Conservation (phyloP, 2,329 filamentous ascomycete genomes). For the Xylariaceae sp. region DNA sequence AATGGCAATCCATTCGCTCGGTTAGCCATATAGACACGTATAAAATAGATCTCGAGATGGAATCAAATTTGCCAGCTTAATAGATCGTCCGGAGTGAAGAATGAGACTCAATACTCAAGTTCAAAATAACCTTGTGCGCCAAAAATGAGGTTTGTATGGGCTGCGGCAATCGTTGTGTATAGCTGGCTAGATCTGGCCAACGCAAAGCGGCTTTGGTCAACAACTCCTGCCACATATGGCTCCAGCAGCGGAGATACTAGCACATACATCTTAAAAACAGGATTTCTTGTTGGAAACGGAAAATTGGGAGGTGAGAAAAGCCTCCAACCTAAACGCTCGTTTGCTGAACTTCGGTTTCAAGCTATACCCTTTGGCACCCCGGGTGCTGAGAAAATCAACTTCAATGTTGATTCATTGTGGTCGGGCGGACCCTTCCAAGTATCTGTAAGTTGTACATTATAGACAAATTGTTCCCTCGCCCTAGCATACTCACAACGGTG, state of each 20-base stretch:
- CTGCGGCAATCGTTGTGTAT: too few species aligned
- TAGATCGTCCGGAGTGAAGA: too few species aligned
- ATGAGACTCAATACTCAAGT: too few species aligned
- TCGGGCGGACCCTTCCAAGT: slow-evolving; percentile 46
- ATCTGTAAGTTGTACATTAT: slow-evolving; percentile 29
- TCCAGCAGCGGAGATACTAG: slow-evolving; percentile 13
- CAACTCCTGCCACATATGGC: slow-evolving; percentile 16
- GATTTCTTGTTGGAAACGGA: slow-evolving; percentile 48
- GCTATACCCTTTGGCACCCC: slow-evolving; percentile 42
- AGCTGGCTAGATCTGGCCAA: slow-evolving; percentile 1
- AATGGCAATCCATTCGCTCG: too few species aligned
- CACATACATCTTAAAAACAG: slow-evolving; percentile 31
- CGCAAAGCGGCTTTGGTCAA: slow-evolving; percentile 19
- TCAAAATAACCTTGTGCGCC: too few species aligned
- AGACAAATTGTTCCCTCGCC: too few species aligned
- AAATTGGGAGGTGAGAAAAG: slow-evolving; percentile 37
- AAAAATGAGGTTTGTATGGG: too few species aligned
- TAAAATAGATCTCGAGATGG: too few species aligned
- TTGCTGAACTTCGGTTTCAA: slow-evolving; percentile 7
- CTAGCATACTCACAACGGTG: background rate
- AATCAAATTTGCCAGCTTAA: too few species aligned
- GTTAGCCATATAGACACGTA: too few species aligned
- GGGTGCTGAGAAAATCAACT: slow-evolving; percentile 38
- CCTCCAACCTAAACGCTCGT: background rate
- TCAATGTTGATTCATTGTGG: slow-evolving; percentile 50